Percentiles rank a stretch among this genome's conserved stretches.
Conservation (phyloP, 75 land plant genomes). For the Cunninghamia lanceolata region DNA sequence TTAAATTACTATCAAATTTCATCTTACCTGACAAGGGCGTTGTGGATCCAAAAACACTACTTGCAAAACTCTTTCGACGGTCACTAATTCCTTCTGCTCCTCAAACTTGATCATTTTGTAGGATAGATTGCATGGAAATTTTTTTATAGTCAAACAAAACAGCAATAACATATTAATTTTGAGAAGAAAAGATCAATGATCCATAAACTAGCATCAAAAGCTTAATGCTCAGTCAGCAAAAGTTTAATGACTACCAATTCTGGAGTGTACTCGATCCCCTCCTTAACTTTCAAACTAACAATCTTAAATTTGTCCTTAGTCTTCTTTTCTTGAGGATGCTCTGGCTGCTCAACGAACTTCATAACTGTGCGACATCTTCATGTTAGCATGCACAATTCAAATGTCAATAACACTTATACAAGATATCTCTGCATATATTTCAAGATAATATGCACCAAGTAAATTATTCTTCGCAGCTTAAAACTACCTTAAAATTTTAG, state of each 20-base stretch:
- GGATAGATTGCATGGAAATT: not conserved
- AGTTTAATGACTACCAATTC: conserved; percentile 61
- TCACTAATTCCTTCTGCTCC: conserved; percentile 80
- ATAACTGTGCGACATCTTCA: conserved; percentile 52
- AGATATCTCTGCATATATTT: not conserved
- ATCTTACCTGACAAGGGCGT: conserved; percentile 56
- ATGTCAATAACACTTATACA: not conserved
- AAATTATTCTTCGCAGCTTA: not conserved
- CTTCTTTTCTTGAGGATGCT: conserved; percentile 76
- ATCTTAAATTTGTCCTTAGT: conserved; percentile 92
- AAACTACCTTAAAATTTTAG: not conserved
- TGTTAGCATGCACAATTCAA: not conserved
- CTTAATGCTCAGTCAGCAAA: not conserved
- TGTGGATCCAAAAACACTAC: conserved; percentile 82
- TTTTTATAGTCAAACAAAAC: not conserved
- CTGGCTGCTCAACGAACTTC: conserved; percentile 94
- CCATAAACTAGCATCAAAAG: not conserved
- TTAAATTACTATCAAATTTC: not conserved
- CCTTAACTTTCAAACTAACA: conserved; percentile 90
- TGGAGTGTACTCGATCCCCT: conserved; percentile 75
- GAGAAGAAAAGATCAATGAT: not conserved
- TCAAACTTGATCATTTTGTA: conserved; percentile 58
- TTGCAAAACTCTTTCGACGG: conserved; percentile 74
- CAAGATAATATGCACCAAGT: not conserved
- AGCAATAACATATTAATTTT: not conserved